Percentiles rank a stretch among this genome's conserved stretches.
phyloP scores from a whole-genome alignment of 768 basidiomycete species.

The Agaricus sinodeliciosus region DNA sequence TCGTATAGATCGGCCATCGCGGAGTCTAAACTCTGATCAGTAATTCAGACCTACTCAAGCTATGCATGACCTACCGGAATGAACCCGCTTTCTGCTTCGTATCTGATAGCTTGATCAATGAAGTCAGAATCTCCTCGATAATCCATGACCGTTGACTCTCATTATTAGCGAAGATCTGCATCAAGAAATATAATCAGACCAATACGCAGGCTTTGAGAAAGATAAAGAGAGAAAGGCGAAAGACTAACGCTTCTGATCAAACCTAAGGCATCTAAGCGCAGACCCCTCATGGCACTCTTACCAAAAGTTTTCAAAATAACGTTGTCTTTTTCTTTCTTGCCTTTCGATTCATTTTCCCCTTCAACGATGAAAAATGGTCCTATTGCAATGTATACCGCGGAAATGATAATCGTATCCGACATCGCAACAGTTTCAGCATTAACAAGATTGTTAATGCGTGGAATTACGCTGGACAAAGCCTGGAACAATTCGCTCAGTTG shows the following conservation, averaged over 20 bases:
- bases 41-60: not conserved
- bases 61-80: conserved; percentile 53
- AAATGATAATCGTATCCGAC: conserved; percentile 89
- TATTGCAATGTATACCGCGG: conserved; percentile 88
- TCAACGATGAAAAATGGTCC: conserved; percentile 93
- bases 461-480: conserved; percentile 62
- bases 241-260: conserved; percentile 79
- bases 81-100: conserved; percentile 87
- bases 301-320: conserved; percentile 65
- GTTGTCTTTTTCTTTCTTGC: conserved; percentile 48
- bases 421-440: conserved; percentile 67
- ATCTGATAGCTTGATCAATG: conserved; percentile 84
- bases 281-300: conserved; percentile 70
- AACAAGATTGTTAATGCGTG: conserved; percentile 69
- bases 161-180: conserved; percentile 85
- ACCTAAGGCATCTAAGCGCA: conserved; percentile 76
- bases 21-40: conserved; percentile 45
- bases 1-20: conserved; percentile 87
- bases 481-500: conserved; percentile 57
- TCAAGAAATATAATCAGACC: not conserved
- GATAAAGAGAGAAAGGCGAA: not conserved
- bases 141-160: conserved; percentile 93
- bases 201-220: not conserved
- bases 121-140: conserved; percentile 92
- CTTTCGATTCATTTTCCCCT: conserved; percentile 40